These are phyloP conservation scores for Aphanomyces cochlioides DNA, from an alignment of 352 stramenopile species.

Conservation along the genomic window DNA sequence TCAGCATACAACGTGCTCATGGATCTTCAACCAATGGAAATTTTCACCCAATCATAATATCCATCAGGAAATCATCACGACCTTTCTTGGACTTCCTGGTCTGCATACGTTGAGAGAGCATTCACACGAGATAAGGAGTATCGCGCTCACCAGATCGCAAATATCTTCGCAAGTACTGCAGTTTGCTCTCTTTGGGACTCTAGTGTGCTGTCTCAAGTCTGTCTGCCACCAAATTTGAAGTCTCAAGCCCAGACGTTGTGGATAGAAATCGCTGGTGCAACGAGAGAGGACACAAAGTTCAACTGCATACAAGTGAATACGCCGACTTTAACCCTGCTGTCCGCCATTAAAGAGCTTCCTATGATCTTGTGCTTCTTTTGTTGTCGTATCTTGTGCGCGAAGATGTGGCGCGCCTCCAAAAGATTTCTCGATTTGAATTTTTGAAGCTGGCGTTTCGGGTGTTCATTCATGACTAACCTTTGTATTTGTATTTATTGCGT, in stretches of 20 bases:
- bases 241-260: not conserved
- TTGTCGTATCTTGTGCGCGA: not conserved
- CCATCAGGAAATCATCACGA: slow-evolving; percentile 4
- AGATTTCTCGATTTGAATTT: slow-evolving; percentile 1
- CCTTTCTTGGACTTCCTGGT: not conserved
- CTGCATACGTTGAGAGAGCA: not conserved
- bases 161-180: not conserved
- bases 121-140: not conserved
- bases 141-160: not conserved
- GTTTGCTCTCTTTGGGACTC: not conserved
- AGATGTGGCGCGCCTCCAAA: not conserved
- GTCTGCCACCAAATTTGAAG: not conserved
- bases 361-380: not conserved
- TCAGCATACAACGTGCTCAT: slow-evolving; percentile 87
- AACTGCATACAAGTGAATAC: no score
- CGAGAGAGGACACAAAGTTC: no score
- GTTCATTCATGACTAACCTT: not conserved
- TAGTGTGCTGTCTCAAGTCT: not conserved
- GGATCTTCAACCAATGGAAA: slow-evolving; percentile 19
- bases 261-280: not conserved
- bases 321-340: no score
- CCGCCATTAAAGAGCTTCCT: not conserved
- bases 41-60: slow-evolving; percentile 6
- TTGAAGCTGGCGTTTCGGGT: not conserved
- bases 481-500: slow-evolving; percentile 1